phyloP scores from a whole-genome alignment of 257 asterid species.

The Primulina tabacum region DNA sequence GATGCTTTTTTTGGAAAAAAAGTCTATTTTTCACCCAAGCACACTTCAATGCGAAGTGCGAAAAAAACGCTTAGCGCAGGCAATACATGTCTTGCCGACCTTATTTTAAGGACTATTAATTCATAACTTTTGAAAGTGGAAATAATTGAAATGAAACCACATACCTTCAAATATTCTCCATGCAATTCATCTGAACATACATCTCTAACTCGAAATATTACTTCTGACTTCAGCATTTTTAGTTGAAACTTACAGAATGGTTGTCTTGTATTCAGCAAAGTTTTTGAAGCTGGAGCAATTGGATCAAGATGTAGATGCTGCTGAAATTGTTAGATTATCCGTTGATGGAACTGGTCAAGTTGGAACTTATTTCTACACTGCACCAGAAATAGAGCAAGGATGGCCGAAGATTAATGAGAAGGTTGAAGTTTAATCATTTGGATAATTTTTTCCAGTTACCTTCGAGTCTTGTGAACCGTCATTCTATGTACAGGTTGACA shows the following conservation, averaged over 20 bases:
- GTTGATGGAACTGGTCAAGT: slow-evolving; percentile 93
- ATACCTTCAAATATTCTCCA: no score
- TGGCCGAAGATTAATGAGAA: slow-evolving; percentile 98
- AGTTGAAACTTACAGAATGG: slow-evolving; percentile 12
- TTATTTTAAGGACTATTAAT: no score
- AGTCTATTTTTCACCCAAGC: no score
- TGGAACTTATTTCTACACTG: slow-evolving; percentile 96
- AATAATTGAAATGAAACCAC: no score
- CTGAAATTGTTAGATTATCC: slow-evolving; percentile 70
- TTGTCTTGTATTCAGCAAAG: slow-evolving; percentile 60
- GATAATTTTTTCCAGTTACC: neutral
- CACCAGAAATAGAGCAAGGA: slow-evolving; percentile 95
- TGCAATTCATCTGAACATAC: no score
- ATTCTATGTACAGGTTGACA: slow-evolving; percentile 63
- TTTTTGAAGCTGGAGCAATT: slow-evolving; percentile 88
- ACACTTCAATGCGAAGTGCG: no score
- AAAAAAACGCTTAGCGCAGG: no score
- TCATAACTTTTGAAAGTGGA: no score
- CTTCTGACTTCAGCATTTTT: slow-evolving; percentile 11
- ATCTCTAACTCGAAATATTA: no score
- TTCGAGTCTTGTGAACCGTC: neutral
- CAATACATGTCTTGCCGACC: no score
- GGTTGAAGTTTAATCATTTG: slow-evolving; percentile 37
- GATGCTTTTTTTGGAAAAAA: no score
- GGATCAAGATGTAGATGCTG: slow-evolving; percentile 83